A percentile compares a stretch with the other conserved stretches of the same genome.
Evolutionary conservation across 2,329 filamentous ascomycete genomes (phyloP).

Genomic region (Blastomyces gilchristii): DNA sequence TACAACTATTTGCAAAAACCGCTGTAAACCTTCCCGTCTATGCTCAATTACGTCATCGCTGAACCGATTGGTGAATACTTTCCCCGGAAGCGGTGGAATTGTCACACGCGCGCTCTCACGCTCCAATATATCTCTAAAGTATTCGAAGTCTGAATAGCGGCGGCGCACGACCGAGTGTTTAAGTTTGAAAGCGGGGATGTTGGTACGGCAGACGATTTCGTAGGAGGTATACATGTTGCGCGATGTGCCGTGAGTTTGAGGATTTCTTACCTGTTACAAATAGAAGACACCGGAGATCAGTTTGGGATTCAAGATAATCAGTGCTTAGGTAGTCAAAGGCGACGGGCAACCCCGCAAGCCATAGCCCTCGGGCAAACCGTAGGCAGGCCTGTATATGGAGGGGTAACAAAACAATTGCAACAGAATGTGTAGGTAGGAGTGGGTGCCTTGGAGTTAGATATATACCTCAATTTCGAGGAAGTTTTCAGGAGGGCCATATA

Average conservation of each 20-base stretch:
- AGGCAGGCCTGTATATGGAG: neutral
- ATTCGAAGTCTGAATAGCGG: constrained; percentile 96
- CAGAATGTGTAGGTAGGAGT: neutral
- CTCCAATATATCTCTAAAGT: constrained; percentile 96
- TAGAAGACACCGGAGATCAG: constrained; percentile 15
- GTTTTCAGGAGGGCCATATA: constrained; percentile 96
- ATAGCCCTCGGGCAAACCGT: neutral
- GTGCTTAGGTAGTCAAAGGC: neutral
- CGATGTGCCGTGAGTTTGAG: constrained; percentile 86
- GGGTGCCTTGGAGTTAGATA: neutral
- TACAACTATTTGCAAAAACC: constrained; percentile 95
- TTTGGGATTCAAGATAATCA: neutral
- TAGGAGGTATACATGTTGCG: constrained; percentile 98
- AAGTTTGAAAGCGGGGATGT: constrained; percentile 97
- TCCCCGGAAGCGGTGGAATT: constrained; percentile 89
- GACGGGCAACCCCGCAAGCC: neutral
- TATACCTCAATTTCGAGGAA: constrained; percentile 87
- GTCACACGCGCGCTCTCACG: constrained; percentile 88
- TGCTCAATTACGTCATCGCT: constrained; percentile 98
- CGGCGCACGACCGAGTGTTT: constrained; percentile 78
- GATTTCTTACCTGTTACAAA: constrained; percentile 66
- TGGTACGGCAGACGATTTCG: constrained; percentile 94
- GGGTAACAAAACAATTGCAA: neutral
- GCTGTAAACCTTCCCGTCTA: constrained; percentile 77
- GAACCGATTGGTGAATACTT: constrained; percentile 97